Evolutionary conservation across 2,329 filamentous ascomycete species (phyloP), one percentile per base, ranked within the genome.

Genomic region (Nemania sp.): DNA sequence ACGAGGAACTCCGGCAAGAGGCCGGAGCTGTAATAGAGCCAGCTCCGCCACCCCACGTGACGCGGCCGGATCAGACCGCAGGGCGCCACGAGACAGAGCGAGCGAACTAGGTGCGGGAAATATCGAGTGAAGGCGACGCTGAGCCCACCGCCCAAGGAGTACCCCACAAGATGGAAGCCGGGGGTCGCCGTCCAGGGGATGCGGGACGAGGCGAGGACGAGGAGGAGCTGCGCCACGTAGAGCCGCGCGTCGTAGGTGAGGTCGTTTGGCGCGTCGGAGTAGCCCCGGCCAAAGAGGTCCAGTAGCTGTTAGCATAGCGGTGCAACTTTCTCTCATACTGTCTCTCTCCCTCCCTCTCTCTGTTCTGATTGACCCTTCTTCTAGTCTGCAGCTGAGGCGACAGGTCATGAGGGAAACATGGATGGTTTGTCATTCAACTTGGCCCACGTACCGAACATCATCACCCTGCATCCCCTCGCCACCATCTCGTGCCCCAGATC

Each of bases 71-170:
- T 80, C 12, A 94, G 77, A 0, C 91, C 91, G 2, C 85, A 80
- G 0, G 89, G 87, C 0, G 89, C 88, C 40, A 94, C 75, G 17
- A 93, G 80, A 4, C 87, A 79, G 15, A 92, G 77, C 4, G 83
- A 86, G 6, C 81, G 80, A 12, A 94, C 76, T 42, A 90, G 77
- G 39, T 84, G 75, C 0, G 90, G 85, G 69, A 91, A 90, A 70
- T 86, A 86, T 1, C 83, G 81, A 1, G 90, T 83, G 71, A 95
- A 94, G 18, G 86, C 81, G 10, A 86, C 87, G 1, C 84, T 82
- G 42, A 96, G 83, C 13, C 88, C 90, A 37, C 91, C 92, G 47
- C 92, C 91, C 0, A 96, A 80, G 0, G 89, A 92, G 74, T 95
- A 96, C 1, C 91, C 92, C 3, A 92, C 76, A 5, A 96, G 77